Percentiles rank a stretch among this genome's conserved stretches.
Conservation (phyloP, 768 basidiomycete genomes). For the Phylloporus arenicola region DNA sequence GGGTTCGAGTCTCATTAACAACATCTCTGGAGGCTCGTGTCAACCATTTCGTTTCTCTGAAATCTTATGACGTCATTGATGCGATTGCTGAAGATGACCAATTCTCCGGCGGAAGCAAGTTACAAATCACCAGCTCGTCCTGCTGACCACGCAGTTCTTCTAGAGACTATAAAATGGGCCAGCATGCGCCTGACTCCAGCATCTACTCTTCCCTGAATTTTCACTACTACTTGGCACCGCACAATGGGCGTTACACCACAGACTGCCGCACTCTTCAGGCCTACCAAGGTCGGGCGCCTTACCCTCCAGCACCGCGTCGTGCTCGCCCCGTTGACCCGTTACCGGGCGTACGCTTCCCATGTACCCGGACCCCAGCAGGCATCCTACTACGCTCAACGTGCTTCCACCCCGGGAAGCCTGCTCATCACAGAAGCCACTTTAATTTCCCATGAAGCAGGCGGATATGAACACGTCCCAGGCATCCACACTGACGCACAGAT, state of each 20-base stretch:
- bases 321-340: slow-evolving; percentile 49
- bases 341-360: slow-evolving; percentile 32
- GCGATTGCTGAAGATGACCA: neutral
- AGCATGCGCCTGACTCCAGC: neutral
- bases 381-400: slow-evolving; percentile 49
- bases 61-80: no score
- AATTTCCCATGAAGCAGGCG: slow-evolving; percentile 46
- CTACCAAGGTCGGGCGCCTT: slow-evolving; percentile 40
- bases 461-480: slow-evolving; percentile 49
- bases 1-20: no score
- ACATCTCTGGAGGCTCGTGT: no score
- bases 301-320: slow-evolving; percentile 46
- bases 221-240: slow-evolving; percentile 23
- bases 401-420: slow-evolving; percentile 44
- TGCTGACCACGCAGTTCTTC: neutral
- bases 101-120: neutral
- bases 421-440: slow-evolving; percentile 55
- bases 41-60: no score
- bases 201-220: neutral
- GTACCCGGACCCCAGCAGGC: slow-evolving; percentile 35
- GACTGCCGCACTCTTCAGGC: slow-evolving; percentile 31
- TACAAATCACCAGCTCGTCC: neutral
- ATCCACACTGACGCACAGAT: slow-evolving; percentile 61
- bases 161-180: neutral
- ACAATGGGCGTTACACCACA: neutral